phyloP scores from a whole-genome alignment of 768 basidiomycete genomes.

The Cystofilobasidium capitatum region DNA sequence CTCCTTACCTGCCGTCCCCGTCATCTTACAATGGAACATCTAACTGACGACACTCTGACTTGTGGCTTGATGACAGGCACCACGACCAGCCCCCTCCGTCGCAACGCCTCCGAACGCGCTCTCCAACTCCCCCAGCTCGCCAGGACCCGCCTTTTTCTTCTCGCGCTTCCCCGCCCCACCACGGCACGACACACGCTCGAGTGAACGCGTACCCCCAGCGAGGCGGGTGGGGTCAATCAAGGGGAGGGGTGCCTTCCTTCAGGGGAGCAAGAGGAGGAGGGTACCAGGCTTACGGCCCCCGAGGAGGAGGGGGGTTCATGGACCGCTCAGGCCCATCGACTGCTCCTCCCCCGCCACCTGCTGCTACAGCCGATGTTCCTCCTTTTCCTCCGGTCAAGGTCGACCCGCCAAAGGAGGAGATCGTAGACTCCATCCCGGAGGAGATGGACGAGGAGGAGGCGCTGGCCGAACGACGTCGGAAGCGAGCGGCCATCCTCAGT shows the following conservation, averaged over 20 bases:
- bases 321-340: background rate
- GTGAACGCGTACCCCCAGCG: background rate
- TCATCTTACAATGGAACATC: too few relatives aligned
- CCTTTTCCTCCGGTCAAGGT: background rate
- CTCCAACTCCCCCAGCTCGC: too few relatives aligned
- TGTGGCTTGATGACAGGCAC: too few relatives aligned
- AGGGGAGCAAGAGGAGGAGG: background rate
- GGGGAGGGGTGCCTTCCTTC: background rate
- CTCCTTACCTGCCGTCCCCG: too few relatives aligned
- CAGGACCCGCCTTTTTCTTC: too few relatives aligned
- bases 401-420: conserved; percentile 3
- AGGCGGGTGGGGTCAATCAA: background rate
- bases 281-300: background rate
- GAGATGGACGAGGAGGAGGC: conserved; percentile 24
- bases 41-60: too few relatives aligned
- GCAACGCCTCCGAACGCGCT: too few relatives aligned
- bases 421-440: conserved; percentile 22
- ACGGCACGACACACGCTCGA: background rate
- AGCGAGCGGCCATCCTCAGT: conserved; percentile 18
- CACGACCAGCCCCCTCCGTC: too few relatives aligned
- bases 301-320: background rate
- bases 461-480: conserved; percentile 20
- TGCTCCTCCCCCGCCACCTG: background rate
- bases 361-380: background rate
- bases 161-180: too few relatives aligned